Evolutionary conservation across 2,329 filamentous ascomycete species (phyloP).

Genomic region (Nemania sp.): DNA sequence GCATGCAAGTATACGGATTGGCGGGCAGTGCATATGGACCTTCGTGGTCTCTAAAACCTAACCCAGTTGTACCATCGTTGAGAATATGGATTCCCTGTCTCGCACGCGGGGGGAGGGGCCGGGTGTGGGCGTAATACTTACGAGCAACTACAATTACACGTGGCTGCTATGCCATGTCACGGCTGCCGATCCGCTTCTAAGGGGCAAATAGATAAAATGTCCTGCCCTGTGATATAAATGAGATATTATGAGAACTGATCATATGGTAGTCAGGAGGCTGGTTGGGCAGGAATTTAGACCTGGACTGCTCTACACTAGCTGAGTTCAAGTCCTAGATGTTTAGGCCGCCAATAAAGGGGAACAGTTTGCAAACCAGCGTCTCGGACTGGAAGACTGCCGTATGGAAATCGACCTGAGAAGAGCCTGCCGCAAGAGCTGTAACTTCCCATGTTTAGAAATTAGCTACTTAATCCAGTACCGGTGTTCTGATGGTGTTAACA

Average conservation of each 20-base stretch:
- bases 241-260: background rate
- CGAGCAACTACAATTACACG: slow-evolving; percentile 3
- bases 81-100: slow-evolving; percentile 7
- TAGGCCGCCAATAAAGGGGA: no score
- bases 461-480: no score
- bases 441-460: no score
- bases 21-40: background rate
- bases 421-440: no score
- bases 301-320: background rate
- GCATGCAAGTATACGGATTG: background rate
- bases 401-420: no score
- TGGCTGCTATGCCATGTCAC: background rate
- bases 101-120: background rate
- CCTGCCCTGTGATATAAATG: background rate
- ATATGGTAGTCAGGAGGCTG: background rate
- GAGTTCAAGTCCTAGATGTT: no score
- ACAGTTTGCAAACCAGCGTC: no score
- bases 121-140: background rate
- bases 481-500: no score
- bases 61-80: background rate
- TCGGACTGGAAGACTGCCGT: no score
- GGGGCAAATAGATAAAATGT: background rate
- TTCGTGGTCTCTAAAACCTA: background rate
- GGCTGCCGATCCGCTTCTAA: background rate
- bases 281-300: background rate